Conservation (phyloP, 495 filamentous ascomycete genomes). For the Podospora fimiseda region DNA sequence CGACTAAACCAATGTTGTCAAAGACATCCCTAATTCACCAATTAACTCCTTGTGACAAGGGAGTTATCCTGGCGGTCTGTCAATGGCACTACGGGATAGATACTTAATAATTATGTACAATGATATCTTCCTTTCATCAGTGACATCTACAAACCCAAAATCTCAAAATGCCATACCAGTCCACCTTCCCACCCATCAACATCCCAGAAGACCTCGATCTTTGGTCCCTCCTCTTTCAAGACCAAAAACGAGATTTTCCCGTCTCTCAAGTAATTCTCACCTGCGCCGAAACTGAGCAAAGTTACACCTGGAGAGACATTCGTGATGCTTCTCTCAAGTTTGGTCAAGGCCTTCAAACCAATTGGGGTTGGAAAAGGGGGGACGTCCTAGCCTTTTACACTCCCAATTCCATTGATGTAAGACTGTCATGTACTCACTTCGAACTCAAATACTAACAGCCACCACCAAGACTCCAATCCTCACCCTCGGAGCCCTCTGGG, state of each 20-base stretch:
- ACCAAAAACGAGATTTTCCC: slow-evolving; percentile 12
- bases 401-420: slow-evolving; percentile 58
- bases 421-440: neutral
- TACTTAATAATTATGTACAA: neutral
- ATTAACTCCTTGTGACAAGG: neutral
- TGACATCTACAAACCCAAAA: neutral
- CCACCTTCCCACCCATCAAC: slow-evolving; percentile 48
- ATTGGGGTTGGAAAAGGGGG: slow-evolving; percentile 74
- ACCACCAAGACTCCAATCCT: slow-evolving; percentile 56
- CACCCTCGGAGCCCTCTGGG: slow-evolving; percentile 76
- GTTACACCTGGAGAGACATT: slow-evolving; percentile 67
- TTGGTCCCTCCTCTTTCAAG: slow-evolving; percentile 64
- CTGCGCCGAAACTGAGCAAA: slow-evolving; percentile 65
- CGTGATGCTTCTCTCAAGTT: slow-evolving; percentile 63
- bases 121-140: neutral
- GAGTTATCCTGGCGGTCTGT: neutral
- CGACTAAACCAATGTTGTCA: neutral
- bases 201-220: slow-evolving; percentile 61
- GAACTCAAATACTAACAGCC: neutral
- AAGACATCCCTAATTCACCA: neutral
- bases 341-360: slow-evolving; percentile 65
- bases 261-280: slow-evolving; percentile 58
- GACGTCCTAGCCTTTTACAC: slow-evolving; percentile 66
- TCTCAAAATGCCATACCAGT: slow-evolving; percentile 49
- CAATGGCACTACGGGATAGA: neutral